phyloP scores from a whole-genome alignment of 2,329 filamentous ascomycete species.

The Colletotrichum magnum region DNA sequence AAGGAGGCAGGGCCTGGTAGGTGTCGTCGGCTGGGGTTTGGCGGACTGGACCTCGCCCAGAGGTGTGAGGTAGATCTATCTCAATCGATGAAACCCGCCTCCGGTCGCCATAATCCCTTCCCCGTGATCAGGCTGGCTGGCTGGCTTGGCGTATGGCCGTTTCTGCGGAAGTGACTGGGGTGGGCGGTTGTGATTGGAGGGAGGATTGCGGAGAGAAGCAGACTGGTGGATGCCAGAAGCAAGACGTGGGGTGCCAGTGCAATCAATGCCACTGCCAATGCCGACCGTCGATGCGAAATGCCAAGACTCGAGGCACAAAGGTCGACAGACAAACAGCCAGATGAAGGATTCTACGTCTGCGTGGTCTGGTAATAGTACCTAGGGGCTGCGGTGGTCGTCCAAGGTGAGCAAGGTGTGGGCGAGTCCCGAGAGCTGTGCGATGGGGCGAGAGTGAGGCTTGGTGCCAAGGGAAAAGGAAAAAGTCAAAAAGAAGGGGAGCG shows the following conservation, averaged over 20 bases:
- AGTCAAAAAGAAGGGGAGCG: slow-evolving; percentile 7
- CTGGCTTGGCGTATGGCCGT: background rate
- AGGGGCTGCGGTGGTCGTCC: too few relatives aligned
- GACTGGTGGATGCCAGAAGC: background rate
- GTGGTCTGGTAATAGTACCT: too few relatives aligned
- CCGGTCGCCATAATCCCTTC: slow-evolving; percentile 1
- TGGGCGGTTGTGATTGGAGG: background rate
- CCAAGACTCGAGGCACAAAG: slow-evolving; percentile 34
- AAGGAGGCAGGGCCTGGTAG: too few relatives aligned
- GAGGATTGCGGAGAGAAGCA: background rate
- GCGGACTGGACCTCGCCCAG: too few relatives aligned
- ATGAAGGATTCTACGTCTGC: too few relatives aligned
- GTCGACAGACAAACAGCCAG: slow-evolving; percentile 4
- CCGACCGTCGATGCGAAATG: slow-evolving; percentile 25
- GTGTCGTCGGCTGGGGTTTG: too few relatives aligned
- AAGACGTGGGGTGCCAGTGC: too few relatives aligned
- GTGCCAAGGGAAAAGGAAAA: slow-evolving; percentile 11
- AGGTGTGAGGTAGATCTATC: too few relatives aligned
- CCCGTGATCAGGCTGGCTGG: slow-evolving; percentile 15
- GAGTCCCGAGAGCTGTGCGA: slow-evolving; percentile 3
- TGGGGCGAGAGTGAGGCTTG: slow-evolving; percentile 17
- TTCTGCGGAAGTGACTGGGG: background rate
- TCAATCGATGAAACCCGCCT: background rate
- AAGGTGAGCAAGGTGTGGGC: too few relatives aligned
- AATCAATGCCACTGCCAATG: slow-evolving; percentile 32